These are phyloP conservation scores for Syzygium aromaticum DNA, from an alignment of 345 rosid genomes.

Conservation along the genomic window DNA sequence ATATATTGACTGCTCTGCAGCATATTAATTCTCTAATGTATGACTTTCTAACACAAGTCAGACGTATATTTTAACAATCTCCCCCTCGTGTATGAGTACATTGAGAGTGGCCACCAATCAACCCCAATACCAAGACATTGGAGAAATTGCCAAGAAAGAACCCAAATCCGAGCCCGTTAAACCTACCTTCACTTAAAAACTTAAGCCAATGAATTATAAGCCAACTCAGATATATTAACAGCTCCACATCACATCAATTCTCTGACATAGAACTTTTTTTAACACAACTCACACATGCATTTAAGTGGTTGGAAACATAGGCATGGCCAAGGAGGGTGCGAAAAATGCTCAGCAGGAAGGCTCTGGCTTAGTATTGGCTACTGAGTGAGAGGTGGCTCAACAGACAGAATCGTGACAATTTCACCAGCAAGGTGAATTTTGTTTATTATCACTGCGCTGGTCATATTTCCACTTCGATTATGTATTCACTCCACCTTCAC, in stretches of 20 bases:
- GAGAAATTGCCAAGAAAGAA: not conserved
- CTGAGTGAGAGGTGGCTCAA: not conserved
- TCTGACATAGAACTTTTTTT: accelerated
- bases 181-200: not conserved
- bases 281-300: not conserved
- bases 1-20: too few species aligned
- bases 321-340: not conserved
- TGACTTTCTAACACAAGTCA: too few species aligned
- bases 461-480: not conserved
- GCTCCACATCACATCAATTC: not conserved
- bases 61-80: too few species aligned
- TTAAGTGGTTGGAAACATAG: not conserved
- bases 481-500: not conserved
- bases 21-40: too few species aligned
- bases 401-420: not conserved
- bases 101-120: not conserved
- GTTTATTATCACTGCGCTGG: not conserved
- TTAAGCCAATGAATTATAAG: not conserved
- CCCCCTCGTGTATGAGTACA: not conserved
- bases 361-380: not conserved
- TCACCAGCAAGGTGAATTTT: not conserved
- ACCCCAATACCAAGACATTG: not conserved
- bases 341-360: not conserved
- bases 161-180: not conserved
- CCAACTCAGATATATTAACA: not conserved